Conservation (phyloP, 2,329 filamentous ascomycete species). For the Talaromyces piceae region DNA sequence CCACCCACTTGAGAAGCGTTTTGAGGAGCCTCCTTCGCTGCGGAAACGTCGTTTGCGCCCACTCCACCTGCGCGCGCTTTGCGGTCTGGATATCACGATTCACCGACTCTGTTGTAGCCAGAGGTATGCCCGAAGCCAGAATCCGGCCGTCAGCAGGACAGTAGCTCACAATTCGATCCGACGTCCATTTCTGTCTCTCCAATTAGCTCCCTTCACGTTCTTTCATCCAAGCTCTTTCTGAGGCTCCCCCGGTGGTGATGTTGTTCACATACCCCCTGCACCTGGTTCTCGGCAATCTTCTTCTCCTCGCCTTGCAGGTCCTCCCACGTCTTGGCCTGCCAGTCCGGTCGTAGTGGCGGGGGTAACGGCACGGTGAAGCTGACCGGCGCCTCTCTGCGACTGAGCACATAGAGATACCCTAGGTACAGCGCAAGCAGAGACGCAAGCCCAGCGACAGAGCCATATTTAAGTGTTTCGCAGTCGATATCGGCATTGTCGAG, state of each 20-base stretch:
- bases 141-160: slow-evolving; percentile 82
- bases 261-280: slow-evolving; percentile 31
- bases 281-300: slow-evolving; percentile 30
- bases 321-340: slow-evolving; percentile 28
- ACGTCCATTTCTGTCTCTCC: slow-evolving; percentile 28
- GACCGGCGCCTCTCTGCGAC: slow-evolving; percentile 26
- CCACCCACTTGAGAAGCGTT: slow-evolving; percentile 59
- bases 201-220: slow-evolving; percentile 5
- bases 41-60: slow-evolving; percentile 69
- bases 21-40: slow-evolving; percentile 72
- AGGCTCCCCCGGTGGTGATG: not conserved
- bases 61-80: slow-evolving; percentile 64
- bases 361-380: slow-evolving; percentile 33
- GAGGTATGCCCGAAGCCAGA: slow-evolving; percentile 58
- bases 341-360: slow-evolving; percentile 24
- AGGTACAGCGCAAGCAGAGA: slow-evolving; percentile 24
- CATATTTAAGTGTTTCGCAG: slow-evolving; percentile 18
- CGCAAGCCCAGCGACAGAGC: slow-evolving; percentile 21
- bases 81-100: slow-evolving; percentile 71
- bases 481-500: slow-evolving; percentile 16
- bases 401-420: slow-evolving; percentile 24
- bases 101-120: slow-evolving; percentile 67
- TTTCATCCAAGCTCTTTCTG: no score
- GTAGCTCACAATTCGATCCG: slow-evolving; percentile 37
- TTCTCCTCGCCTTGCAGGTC: slow-evolving; percentile 26